Evolutionary conservation across 2,329 filamentous ascomycete species (phyloP).

Genomic region (Orbilia javanica): DNA sequence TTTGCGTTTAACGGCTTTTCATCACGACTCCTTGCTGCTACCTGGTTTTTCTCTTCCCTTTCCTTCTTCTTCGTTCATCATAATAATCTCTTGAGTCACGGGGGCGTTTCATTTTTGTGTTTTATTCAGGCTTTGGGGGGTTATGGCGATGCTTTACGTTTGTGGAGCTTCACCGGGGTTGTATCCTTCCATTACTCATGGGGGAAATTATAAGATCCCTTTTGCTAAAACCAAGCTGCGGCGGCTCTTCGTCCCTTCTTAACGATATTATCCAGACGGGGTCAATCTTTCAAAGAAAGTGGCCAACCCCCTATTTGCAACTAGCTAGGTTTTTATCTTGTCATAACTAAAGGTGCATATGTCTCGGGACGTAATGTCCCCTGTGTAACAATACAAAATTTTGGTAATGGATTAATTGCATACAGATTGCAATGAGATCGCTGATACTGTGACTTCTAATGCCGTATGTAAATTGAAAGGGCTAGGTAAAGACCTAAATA

Average conservation of each 20-base stretch:
- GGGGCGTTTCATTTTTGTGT: slow-evolving; percentile 42
- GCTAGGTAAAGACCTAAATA: background rate
- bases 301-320: background rate
- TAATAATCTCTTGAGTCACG: slow-evolving; percentile 27
- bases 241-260: background rate
- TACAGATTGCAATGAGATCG: too few relatives aligned
- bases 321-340: background rate
- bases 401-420: too few relatives aligned
- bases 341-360: background rate
- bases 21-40: slow-evolving; percentile 12
- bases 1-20: slow-evolving; percentile 31
- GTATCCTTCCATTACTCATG: slow-evolving; percentile 18
- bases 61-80: background rate
- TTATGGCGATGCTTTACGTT: slow-evolving; percentile 42
- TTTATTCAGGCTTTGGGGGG: slow-evolving; percentile 22
- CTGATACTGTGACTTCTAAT: too few relatives aligned
- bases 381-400: too few relatives aligned
- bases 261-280: background rate
- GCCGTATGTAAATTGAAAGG: too few relatives aligned
- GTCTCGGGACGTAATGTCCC: too few relatives aligned
- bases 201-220: background rate
- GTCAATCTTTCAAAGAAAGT: too few relatives aligned
- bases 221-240: slow-evolving; percentile 8
- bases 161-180: slow-evolving; percentile 40
- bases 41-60: background rate